These are phyloP conservation scores for Volvariella surrecta DNA, from an alignment of 1,284 basidiomycete species.

Conservation along the genomic window DNA sequence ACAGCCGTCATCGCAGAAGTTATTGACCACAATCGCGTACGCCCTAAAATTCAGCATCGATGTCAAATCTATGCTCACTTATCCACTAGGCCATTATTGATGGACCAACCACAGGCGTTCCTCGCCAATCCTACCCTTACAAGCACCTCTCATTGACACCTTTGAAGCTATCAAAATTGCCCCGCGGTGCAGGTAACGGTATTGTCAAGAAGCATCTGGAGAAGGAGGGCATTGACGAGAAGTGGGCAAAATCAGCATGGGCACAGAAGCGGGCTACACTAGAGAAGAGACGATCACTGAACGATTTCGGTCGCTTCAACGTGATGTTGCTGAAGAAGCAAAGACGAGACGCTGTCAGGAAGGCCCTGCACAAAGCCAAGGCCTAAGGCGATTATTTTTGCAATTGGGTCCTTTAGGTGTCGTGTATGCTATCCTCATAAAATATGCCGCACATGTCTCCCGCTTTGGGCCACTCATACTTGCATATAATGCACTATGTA, in stretches of 20 bases:
- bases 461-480: too few relatives aligned
- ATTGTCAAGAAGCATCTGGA: slow-evolving; percentile 85
- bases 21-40: slow-evolving; percentile 97
- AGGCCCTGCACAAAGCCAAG: slow-evolving; percentile 44
- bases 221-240: slow-evolving; percentile 66
- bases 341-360: slow-evolving; percentile 63
- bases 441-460: too few relatives aligned
- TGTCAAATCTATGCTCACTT: too few relatives aligned
- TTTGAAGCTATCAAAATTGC: slow-evolving; percentile 77
- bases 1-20: slow-evolving; percentile 96
- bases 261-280: slow-evolving; percentile 82
- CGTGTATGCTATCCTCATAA: too few relatives aligned
- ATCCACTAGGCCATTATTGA: slow-evolving; percentile 82
- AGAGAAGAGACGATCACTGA: slow-evolving; percentile 69
- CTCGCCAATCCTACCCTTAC: slow-evolving; percentile 90
- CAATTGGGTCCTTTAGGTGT: background rate
- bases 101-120: slow-evolving; percentile 85
- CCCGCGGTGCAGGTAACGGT: slow-evolving; percentile 81
- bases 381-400: slow-evolving; percentile 20
- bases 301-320: slow-evolving; percentile 87
- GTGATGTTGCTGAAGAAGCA: slow-evolving; percentile 74
- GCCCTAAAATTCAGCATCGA: slow-evolving; percentile 26
- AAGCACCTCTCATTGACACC: slow-evolving; percentile 91
- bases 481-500: too few relatives aligned
- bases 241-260: slow-evolving; percentile 87